These are phyloP conservation scores for Mucor racemosus DNA, from an alignment of 371 early-diverging fungal species.

Conservation along the genomic window DNA sequence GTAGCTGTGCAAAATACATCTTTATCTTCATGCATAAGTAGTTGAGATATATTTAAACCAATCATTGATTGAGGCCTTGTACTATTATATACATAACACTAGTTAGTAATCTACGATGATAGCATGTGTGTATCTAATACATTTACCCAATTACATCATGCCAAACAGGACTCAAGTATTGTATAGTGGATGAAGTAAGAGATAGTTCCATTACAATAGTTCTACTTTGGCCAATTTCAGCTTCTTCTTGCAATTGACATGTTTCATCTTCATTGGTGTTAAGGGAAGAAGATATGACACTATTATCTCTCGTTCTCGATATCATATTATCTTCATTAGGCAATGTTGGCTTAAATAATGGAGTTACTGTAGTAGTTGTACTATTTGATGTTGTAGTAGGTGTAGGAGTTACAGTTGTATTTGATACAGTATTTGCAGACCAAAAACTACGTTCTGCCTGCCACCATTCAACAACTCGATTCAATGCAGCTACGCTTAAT, in stretches of 20 bases:
- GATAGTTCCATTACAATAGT: constrained; percentile 70
- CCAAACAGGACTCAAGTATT: constrained; percentile 70
- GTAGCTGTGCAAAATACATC: constrained; percentile 74
- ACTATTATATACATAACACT: constrained; percentile 16
- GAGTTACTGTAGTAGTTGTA: not conserved
- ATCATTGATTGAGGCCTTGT: constrained; percentile 55
- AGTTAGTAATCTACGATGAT: not conserved
- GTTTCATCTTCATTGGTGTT: constrained; percentile 11
- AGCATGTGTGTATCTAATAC: not conserved
- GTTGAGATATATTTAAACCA: constrained; percentile 51
- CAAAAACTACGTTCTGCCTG: constrained; percentile 59
- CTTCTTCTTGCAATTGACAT: constrained; percentile 49
- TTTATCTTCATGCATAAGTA: constrained; percentile 55
- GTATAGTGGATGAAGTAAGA: constrained; percentile 48
- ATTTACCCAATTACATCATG: constrained; percentile 60
- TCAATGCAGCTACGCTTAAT: constrained; percentile 60
- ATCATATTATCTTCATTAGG: not conserved
- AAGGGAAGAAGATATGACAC: not conserved
- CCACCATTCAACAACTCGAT: constrained; percentile 69
- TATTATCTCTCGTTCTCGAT: constrained; percentile 15
- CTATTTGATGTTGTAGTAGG: no score
- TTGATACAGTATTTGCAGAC: constrained; percentile 4
- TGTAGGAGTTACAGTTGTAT: no score
- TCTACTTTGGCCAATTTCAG: constrained; percentile 60
- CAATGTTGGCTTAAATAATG: constrained; percentile 5